A percentile compares a stretch with the other conserved stretches of the same genome.
phyloP scores from a whole-genome alignment of 2,329 filamentous ascomycete genomes.

The Orbilia blumenaviensis region DNA sequence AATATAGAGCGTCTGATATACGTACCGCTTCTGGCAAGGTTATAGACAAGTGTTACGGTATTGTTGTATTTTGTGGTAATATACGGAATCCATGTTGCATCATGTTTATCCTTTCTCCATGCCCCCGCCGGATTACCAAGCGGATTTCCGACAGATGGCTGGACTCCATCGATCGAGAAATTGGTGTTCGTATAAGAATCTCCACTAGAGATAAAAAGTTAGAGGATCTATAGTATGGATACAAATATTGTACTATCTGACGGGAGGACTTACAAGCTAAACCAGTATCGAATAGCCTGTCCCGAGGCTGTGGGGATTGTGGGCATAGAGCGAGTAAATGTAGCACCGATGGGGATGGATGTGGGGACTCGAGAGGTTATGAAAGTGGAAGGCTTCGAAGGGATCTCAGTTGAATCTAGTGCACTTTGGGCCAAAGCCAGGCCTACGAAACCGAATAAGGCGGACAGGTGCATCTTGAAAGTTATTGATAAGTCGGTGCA shows the following conservation, averaged over 20 bases:
- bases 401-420: neutral
- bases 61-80: neutral
- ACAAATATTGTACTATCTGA: neutral
- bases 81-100: neutral
- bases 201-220: neutral
- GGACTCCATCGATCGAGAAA: neutral
- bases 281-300: neutral
- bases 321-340: neutral
- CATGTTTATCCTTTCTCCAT: neutral
- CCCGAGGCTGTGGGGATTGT: neutral
- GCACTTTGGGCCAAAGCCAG: neutral
- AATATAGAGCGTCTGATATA: neutral
- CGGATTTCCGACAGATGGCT: neutral
- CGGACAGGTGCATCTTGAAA: neutral
- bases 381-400: neutral
- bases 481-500: too few relatives aligned
- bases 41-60: neutral
- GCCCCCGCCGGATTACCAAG: neutral
- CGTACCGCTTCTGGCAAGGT: neutral
- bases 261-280: neutral
- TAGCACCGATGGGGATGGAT: neutral
- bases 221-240: neutral
- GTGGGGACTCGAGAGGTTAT: neutral
- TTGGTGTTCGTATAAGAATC: neutral
- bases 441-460: neutral